phyloP scores from a whole-genome alignment of 2,329 filamentous ascomycete genomes.

The Alternaria viburni region DNA sequence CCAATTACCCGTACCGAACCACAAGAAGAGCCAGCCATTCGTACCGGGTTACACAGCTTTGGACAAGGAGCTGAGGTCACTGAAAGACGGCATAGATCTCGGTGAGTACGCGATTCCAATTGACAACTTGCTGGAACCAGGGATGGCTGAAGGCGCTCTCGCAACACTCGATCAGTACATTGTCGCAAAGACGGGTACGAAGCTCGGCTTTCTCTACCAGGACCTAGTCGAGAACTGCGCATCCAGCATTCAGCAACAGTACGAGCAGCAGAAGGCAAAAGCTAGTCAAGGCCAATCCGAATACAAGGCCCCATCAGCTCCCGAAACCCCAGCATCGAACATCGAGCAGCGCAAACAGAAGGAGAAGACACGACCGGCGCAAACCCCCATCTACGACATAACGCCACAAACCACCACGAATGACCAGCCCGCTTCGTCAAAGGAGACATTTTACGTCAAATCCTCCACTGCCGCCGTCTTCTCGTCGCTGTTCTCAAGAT shows the following conservation, averaged over 20 bases:
- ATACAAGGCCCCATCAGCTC: background rate
- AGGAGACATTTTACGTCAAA: constrained; percentile 47
- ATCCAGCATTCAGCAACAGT: background rate
- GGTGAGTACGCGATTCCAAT: constrained; percentile 51
- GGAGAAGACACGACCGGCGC: background rate
- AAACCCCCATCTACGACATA: background rate
- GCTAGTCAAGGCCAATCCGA: background rate
- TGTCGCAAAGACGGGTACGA: constrained; percentile 35
- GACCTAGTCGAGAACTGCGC: background rate
- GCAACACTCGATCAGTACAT: constrained; percentile 48
- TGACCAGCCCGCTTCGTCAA: background rate
- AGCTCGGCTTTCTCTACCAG: constrained; percentile 4
- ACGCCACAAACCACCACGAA: background rate
- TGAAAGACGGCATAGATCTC: constrained; percentile 33
- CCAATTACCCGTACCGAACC: constrained; percentile 45
- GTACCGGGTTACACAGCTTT: constrained; percentile 42
- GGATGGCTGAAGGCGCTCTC: constrained; percentile 48
- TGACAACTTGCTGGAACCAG: constrained; percentile 52
- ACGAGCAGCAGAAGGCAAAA: background rate
- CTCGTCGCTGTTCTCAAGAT: constrained; percentile 33
- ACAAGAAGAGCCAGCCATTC: constrained; percentile 52
- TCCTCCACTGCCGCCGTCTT: constrained; percentile 50
- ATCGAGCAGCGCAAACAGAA: constrained; percentile 1
- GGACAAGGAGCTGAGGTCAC: constrained; percentile 47
- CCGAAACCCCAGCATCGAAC: background rate